phyloP scores from a whole-genome alignment of 129 eudicot species.

The Erigeron canadensis region DNA sequence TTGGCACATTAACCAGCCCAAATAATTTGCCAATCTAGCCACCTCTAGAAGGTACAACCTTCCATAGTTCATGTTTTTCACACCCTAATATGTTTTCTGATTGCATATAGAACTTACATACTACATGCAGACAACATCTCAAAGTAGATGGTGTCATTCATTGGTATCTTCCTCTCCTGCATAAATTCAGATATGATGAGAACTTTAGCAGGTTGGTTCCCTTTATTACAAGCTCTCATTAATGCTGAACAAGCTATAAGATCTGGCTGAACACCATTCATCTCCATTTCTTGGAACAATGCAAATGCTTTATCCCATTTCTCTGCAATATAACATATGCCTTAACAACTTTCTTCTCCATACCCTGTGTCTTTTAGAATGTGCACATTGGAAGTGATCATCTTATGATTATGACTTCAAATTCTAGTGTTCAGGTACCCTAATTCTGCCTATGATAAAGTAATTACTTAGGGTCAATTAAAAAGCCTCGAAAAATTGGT shows the following conservation, averaged over 20 bases:
- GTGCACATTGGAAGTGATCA: neutral
- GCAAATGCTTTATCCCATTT: slow-evolving; percentile 72
- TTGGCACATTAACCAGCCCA: neutral
- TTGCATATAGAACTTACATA: slow-evolving; percentile 55
- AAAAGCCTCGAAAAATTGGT: neutral
- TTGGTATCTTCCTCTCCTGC: slow-evolving; percentile 64
- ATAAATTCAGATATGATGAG: slow-evolving; percentile 63
- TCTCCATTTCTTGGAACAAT: slow-evolving; percentile 84
- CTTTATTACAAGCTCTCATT: slow-evolving; percentile 85
- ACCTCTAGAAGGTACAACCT: neutral
- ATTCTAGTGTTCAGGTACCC: neutral
- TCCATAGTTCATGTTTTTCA: neutral
- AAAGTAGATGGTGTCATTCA: slow-evolving; percentile 66
- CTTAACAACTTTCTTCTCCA: slow-evolving; percentile 7
- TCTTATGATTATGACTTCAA: neutral
- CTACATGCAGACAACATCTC: slow-evolving; percentile 88
- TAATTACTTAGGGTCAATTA: neutral
- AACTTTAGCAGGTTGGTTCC: slow-evolving; percentile 75
- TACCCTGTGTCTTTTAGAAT: neutral
- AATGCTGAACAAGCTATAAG: slow-evolving; percentile 84
- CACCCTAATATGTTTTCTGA: neutral
- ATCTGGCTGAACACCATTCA: slow-evolving; percentile 68
- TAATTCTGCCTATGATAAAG: neutral
- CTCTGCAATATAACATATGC: slow-evolving; percentile 45
- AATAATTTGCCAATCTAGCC: neutral